Base-by-base conservation (phyloP, 768 basidiomycete genomes). In the Butyriboletus loyo region DNA sequence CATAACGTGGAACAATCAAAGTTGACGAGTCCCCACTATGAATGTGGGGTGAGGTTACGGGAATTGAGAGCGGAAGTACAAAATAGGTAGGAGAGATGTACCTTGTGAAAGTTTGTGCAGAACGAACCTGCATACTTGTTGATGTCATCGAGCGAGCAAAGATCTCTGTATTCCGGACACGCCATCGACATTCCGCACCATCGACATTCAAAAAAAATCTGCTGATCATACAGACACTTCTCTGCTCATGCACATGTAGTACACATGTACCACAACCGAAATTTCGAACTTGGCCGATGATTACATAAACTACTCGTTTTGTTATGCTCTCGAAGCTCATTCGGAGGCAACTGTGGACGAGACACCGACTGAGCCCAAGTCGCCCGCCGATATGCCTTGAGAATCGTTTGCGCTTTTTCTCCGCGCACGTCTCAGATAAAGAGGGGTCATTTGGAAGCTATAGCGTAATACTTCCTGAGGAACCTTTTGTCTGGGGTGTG, bases 31-130 rank as follows among this genome's bases (percentile, higher is more conserved):
- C 94, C 94, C 89, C 91, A 92, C 89, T 92, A 32, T 0, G 6
- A 22, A 42, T 10, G 19, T 35, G 1, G 48, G n/a, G n/a, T n/a
- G n/a, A n/a, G n/a, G n/a, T n/a, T n/a, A n/a, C n/a, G n/a, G n/a
- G 24, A 2, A 7, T 8, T 34, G 17, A 52, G 32, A 34, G 6
- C 37, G 27, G 21, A 7, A 19, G 43, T 5, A 36, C 11, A 13
- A 21, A 24, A 24, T 17, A 17, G 40, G n/a, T 13, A 31, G 4
- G 30, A 17, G 22, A 22, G 24, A 27, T 44, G 5, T 41, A 81
- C 89, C 77, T 98, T 98, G 75, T 97, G 94, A 68, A 94, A 87
- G 66, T 98, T 97, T 8, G 87, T 86, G 67, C 87, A 90, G 71
- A 94, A 85, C 0, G 89, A 92, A 60, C 89, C 77, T 0, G 84